These are phyloP conservation scores for Craterostigma plantagineum DNA, from an alignment of 257 asterid species.

Conservation along the genomic window DNA sequence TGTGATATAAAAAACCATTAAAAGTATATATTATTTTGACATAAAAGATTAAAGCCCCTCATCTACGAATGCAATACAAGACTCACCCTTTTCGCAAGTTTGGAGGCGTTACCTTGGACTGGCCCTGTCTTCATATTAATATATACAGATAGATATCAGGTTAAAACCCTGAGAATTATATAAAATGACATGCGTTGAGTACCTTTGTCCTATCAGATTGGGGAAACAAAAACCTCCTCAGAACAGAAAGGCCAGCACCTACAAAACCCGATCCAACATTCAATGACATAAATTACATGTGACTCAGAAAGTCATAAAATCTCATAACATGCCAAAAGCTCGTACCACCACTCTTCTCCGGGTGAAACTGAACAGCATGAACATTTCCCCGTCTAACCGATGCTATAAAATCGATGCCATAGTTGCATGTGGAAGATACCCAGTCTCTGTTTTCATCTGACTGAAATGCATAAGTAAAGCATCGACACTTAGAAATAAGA, in stretches of 20 bases:
- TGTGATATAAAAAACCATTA: no score
- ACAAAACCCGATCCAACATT: slow-evolving; percentile 11
- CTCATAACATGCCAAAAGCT: slow-evolving; percentile 2
- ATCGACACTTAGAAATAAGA: slow-evolving; percentile 9
- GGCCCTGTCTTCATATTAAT: slow-evolving; percentile 66
- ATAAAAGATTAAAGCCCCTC: slow-evolving; percentile 2
- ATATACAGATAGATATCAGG: slow-evolving; percentile 11
- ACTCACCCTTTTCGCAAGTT: slow-evolving; percentile 93
- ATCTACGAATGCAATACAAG: slow-evolving; percentile 1
- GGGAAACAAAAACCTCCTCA: slow-evolving; percentile 66
- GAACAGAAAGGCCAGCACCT: slow-evolving; percentile 85
- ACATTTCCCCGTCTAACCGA: slow-evolving; percentile 80
- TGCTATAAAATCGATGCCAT: slow-evolving; percentile 66
- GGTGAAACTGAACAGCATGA: slow-evolving; percentile 94
- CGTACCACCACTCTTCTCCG: slow-evolving; percentile 96
- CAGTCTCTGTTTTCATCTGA: slow-evolving; percentile 74
- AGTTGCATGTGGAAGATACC: slow-evolving; percentile 78
- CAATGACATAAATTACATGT: no score
- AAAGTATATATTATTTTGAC: neutral
- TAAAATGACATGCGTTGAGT: slow-evolving; percentile 10
- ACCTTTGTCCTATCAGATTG: slow-evolving; percentile 43
- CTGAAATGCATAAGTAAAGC: slow-evolving; percentile 18
- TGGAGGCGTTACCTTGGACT: slow-evolving; percentile 51
- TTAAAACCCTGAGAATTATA: slow-evolving; percentile 8
- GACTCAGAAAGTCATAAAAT: no score